Evolutionary conservation across 176 grass and related monocot species (phyloP), one percentile per base, ranked within the genome.

Genomic region (Oryza meridionalis): DNA sequence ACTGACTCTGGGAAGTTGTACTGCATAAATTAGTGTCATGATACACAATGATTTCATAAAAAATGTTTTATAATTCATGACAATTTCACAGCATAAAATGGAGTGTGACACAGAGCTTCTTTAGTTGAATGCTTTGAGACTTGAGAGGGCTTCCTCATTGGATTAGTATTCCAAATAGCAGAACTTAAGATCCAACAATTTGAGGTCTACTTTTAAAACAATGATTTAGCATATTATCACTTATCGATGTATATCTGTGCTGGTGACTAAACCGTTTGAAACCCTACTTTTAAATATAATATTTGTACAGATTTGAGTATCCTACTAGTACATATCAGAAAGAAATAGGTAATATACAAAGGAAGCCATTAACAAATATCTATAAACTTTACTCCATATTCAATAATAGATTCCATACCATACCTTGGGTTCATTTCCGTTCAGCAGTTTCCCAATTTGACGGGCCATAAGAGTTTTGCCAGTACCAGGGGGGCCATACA

Each of bases 391-490:
- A 35, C 4, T 35, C 33, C 33, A 35, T 35, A 35, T 35, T 35
- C 33, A 35, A 35, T 78, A 68, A 72, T 45, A 42, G 86, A 84
- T 81, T 33, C n/a, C 79, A 73, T 88, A 96, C 26, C 84, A 77
- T 88, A 96, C 93, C 90, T 99, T 96, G 42, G 93, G 97, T 33
- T 99, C 93, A 65, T 90, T 99, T 77, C 97, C 97, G 22, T 99
- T 99, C 76, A 99, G 89, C 61, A 99, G 79, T 61, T 99, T 99
- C 45, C 97, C 97, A 71, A 99, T 99, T 82, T 99, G 97, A 40
- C 91, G 97, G 72, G 97, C 93, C 93, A 99, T 99, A 81, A 99
- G 97, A 45, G 97, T 99, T 79, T 99, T 99, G 63, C 97, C 97
- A 69, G 97, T 99, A 79, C 96, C 97, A 89, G 97, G 97, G 46